A percentile compares a stretch with the other conserved stretches of the same genome.
These are phyloP conservation scores for Gossypium thurberi DNA, from an alignment of 345 rosid species.

Conservation along the genomic window DNA sequence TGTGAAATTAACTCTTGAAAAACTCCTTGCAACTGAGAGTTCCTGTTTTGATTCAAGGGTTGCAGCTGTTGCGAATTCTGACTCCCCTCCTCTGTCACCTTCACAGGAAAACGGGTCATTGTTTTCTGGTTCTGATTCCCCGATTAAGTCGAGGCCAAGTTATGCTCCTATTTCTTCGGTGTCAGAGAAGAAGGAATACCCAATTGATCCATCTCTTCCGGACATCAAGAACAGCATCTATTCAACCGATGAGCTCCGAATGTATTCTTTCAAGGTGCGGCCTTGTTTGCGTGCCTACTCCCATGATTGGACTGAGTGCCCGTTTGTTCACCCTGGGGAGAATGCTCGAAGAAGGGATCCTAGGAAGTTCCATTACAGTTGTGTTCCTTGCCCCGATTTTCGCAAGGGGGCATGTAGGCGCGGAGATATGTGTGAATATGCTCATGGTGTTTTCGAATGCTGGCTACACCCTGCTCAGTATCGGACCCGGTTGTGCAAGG, in stretches of 20 bases:
- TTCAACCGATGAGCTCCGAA: slow-evolving; percentile 86
- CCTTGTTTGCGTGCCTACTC: slow-evolving; percentile 97
- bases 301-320: slow-evolving; percentile 98
- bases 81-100: slow-evolving; percentile 63
- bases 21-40: slow-evolving; percentile 57
- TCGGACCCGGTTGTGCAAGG: slow-evolving; percentile 87
- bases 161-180: slow-evolving; percentile 24
- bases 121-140: slow-evolving; percentile 45
- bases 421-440: slow-evolving; percentile 95
- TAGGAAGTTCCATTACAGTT: slow-evolving; percentile 91
- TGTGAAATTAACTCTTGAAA: slow-evolving; percentile 51
- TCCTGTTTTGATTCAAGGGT: slow-evolving; percentile 46
- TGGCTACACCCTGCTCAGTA: slow-evolving; percentile 99
- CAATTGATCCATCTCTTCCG: slow-evolving; percentile 86
- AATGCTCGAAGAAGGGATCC: slow-evolving; percentile 98
- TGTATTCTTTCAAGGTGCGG: slow-evolving; percentile 95
- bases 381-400: slow-evolving; percentile 95
- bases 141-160: slow-evolving; percentile 30
- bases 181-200: slow-evolving; percentile 79
- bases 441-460: slow-evolving; percentile 96
- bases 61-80: slow-evolving; percentile 31
- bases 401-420: slow-evolving; percentile 92
- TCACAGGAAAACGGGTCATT: slow-evolving; percentile 50
- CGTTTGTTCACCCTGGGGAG: slow-evolving; percentile 95
- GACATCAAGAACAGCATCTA: slow-evolving; percentile 93